phyloP scores from a whole-genome alignment of 2,329 filamentous ascomycete species.

The Sporothrix phasma region DNA sequence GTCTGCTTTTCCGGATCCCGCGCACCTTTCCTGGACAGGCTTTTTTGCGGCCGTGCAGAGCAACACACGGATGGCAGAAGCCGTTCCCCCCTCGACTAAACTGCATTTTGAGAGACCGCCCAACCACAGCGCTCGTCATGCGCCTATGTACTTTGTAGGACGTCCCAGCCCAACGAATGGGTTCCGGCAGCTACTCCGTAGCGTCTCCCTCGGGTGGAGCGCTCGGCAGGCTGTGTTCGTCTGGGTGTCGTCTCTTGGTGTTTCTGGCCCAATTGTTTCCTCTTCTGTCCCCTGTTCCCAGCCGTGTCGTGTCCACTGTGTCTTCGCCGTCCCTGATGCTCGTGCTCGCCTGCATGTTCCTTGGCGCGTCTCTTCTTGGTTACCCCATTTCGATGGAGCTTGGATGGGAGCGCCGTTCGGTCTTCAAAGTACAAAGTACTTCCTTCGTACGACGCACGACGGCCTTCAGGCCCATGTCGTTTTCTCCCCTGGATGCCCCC shows the following conservation, averaged over 20 bases:
- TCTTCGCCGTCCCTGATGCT: not conserved
- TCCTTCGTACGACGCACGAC: no score
- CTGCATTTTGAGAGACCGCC: not conserved
- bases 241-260: no score
- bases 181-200: slow-evolving; percentile 16
- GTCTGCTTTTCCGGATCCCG: slow-evolving; percentile 12
- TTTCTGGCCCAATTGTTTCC: not conserved
- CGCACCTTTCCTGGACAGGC: not conserved
- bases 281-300: not conserved
- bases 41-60: not conserved
- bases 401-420: no score
- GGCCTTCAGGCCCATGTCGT: not conserved
- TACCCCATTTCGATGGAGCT: not conserved
- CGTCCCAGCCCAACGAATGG: slow-evolving; percentile 17
- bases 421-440: no score
- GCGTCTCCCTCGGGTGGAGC: slow-evolving; percentile 8
- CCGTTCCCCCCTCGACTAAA: not conserved
- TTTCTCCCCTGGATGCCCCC: not conserved
- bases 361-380: not conserved
- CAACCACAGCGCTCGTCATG: slow-evolving; percentile 1
- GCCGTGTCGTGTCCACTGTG: not conserved
- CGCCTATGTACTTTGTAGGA: no score
- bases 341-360: not conserved
- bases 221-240: not conserved
- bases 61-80: not conserved